Conservation (phyloP, 768 basidiomycete genomes). For the Xanthoconium purpureum region DNA sequence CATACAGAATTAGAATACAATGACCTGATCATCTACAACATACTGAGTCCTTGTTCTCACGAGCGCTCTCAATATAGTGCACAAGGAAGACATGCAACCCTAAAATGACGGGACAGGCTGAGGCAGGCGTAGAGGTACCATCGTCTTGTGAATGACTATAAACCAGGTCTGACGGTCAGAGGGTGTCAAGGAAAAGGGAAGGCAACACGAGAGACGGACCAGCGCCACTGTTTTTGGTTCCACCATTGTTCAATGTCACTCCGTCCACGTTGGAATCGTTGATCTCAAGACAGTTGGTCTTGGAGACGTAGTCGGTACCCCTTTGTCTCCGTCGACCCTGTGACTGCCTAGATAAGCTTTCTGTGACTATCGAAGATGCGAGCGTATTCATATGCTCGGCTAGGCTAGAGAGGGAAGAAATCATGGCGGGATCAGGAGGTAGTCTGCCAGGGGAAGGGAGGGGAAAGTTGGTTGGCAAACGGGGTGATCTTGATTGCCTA, state of each 20-base stretch:
- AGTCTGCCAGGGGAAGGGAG: not conserved
- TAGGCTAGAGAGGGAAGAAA: not conserved
- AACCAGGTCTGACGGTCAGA: not conserved
- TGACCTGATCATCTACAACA: not conserved
- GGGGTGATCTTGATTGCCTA: not conserved
- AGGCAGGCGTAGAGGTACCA: not conserved
- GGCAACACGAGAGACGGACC: slow-evolving; percentile 5
- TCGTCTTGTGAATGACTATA: not conserved
- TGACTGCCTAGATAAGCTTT: not conserved
- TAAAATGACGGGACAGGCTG: not conserved
- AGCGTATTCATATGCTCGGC: not conserved
- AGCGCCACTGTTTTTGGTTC: slow-evolving; percentile 3
- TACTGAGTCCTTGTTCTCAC: not conserved
- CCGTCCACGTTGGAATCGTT: not conserved
- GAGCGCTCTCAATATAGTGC: not conserved
- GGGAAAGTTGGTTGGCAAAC: not conserved
- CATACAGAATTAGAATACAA: no score
- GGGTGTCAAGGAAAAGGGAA: not conserved
- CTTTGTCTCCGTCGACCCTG: not conserved
- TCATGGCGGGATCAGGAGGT: not conserved
- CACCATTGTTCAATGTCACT: slow-evolving; percentile 7
- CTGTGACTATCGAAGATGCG: not conserved
- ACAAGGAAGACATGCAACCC: not conserved
- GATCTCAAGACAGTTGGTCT: not conserved
- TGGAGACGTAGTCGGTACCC: not conserved